Base-by-base conservation (phyloP, 192 early-diverging fungal genomes). In the Dissophora ornata region DNA sequence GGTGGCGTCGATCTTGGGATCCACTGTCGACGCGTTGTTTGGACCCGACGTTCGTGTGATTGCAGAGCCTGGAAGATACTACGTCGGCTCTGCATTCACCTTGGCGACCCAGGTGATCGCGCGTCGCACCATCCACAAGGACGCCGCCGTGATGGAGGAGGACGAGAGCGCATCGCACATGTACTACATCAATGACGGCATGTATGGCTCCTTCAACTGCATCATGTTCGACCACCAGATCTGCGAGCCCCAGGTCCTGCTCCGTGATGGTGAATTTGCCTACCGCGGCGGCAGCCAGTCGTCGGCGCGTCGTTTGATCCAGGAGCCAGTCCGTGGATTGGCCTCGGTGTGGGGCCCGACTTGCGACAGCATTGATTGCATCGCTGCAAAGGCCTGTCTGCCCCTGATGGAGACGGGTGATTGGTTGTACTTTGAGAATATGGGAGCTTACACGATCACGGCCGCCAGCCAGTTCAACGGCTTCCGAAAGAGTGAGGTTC, bases 141-240 rank as follows among this genome's bases (percentile, higher is more conserved):
- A 28, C 25, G 25, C 15, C 9, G 36, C 24, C 15, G 7, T 33
- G 5, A 11, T 2, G 7, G 61, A 19, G n/a, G 33, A 19, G 6
- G 15, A 18, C 12, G 34, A 47, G 34, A 40, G 51, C 15, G 51
- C 65, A 1, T 34, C 64, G 25, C 73, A 77, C 42, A 77, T 77
- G 73, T 77, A 99, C 84, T 99, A 99, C 83, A 91, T 99, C 80
- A 99, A 99, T 79, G 98, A 99, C 73, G 98, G 98, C 51, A 91
- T 97, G 84, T 99, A 99, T 71, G 97, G 95, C 50, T 90, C 90
- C 79, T 98, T 99, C 88, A 99, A 99, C 87, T 96, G 96, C 84
- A 91, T 98, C 84, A 90, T 95, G 59, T 99, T 97, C 83, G 98
- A 99, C 82, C 97, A 99, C 81, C 90, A 90, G 62, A 62, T 86